Evolutionary conservation across 441 rosid species (phyloP).

Genomic region (Syzygium syzygioides): DNA sequence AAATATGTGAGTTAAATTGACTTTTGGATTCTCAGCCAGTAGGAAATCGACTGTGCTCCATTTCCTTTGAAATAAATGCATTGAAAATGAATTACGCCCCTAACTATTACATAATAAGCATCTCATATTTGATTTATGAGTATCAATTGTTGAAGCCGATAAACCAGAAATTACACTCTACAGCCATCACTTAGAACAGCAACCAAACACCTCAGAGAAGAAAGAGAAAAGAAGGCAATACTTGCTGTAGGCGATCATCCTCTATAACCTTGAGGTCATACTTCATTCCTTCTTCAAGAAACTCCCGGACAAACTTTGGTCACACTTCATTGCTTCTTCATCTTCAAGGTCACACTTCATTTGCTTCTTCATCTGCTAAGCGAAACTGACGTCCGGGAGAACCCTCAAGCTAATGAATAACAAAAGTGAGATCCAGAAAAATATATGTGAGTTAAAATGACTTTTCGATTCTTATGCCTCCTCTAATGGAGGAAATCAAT

Average conservation of each 20-base stretch:
- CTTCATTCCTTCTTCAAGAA: no score
- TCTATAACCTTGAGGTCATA: constrained; percentile 18
- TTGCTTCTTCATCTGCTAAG: constrained; percentile 82
- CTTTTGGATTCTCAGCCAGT: background rate
- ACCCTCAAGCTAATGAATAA: constrained; percentile 58
- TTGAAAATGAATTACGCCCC: no score
- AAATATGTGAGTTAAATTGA: background rate
- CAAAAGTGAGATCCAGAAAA: background rate
- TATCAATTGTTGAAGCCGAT: background rate
- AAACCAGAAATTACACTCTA: background rate
- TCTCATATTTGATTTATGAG: background rate
- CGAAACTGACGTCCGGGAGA: constrained; percentile 73
- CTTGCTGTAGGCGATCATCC: constrained; percentile 50
- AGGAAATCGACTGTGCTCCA: no score
- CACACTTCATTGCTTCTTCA: no score
- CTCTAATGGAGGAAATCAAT: background rate
- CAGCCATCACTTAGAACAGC: background rate
- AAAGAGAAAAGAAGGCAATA: background rate
- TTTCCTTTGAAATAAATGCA: no score
- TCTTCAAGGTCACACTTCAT: constrained; percentile 43
- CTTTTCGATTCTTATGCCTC: no score
- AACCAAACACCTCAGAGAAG: background rate
- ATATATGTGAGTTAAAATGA: background rate
- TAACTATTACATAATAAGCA: no score
- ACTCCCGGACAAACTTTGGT: no score